Percentiles rank a stretch among this genome's conserved stretches.
Evolutionary conservation across 306 rosid species (phyloP).

Genomic region (Sophora flavescens): DNA sequence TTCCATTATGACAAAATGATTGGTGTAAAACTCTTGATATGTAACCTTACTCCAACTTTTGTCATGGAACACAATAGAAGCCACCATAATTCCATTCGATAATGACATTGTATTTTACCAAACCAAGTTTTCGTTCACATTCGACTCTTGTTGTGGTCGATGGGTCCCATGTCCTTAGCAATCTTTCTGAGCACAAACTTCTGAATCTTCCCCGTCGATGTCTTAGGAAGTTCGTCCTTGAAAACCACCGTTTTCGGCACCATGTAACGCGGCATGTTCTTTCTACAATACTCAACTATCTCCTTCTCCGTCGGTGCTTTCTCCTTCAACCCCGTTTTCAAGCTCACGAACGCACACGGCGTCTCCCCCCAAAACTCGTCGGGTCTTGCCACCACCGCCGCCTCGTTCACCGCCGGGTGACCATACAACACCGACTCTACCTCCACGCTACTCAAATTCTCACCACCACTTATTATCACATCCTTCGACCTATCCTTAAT

Average conservation of each 20-base stretch:
- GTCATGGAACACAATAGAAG: no score
- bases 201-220: slow-evolving; percentile 75
- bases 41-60: no score
- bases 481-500: slow-evolving; percentile 79
- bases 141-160: slow-evolving; percentile 41
- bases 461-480: slow-evolving; percentile 81
- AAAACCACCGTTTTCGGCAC: slow-evolving; percentile 72
- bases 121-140: slow-evolving; percentile 21
- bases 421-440: slow-evolving; percentile 66
- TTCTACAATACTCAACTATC: slow-evolving; percentile 60
- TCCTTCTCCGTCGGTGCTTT: slow-evolving; percentile 58
- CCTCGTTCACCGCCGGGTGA: slow-evolving; percentile 72
- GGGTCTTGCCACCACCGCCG: slow-evolving; percentile 75
- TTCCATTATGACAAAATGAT: no score
- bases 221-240: slow-evolving; percentile 68
- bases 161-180: slow-evolving; percentile 60
- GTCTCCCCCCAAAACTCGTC: slow-evolving; percentile 86
- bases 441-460: slow-evolving; percentile 85
- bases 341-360: slow-evolving; percentile 78
- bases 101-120: no score
- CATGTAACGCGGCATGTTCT: slow-evolving; percentile 68
- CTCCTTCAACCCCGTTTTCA: slow-evolving; percentile 50
- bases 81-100: no score
- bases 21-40: no score
- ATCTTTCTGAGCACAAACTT: slow-evolving; percentile 60